A percentile compares a stretch with the other conserved stretches of the same genome.
These are phyloP conservation scores for Senecio squalidus DNA, from an alignment of 140 eudicot species.

Conservation along the genomic window DNA sequence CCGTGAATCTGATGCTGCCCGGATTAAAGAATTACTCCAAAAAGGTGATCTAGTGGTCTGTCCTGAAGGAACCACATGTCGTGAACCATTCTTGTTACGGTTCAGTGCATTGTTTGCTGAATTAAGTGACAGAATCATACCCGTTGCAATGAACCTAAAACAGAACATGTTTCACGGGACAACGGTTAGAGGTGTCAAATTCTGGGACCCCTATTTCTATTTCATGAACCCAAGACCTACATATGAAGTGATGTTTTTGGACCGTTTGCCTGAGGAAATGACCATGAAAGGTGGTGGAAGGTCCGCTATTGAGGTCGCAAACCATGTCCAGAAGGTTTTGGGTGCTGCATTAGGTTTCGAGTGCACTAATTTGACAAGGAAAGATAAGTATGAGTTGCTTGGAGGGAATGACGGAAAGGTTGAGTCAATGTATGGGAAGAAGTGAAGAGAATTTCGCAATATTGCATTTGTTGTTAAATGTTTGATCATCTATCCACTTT, in stretches of 20 bases:
- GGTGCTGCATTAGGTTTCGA: slow-evolving; percentile 80
- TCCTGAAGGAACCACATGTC: slow-evolving; percentile 97
- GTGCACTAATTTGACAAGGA: slow-evolving; percentile 93
- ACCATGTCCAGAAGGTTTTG: slow-evolving; percentile 77
- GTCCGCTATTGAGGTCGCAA: slow-evolving; percentile 83
- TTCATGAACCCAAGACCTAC: slow-evolving; percentile 98
- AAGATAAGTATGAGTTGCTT: slow-evolving; percentile 87
- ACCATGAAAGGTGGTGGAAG: slow-evolving; percentile 78
- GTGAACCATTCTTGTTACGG: slow-evolving; percentile 79
- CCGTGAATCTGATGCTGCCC: slow-evolving; percentile 76
- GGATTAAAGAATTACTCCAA: slow-evolving; percentile 55
- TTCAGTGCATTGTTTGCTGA: slow-evolving; percentile 96
- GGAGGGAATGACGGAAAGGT: slow-evolving; percentile 99
- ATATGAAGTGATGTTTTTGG: slow-evolving; percentile 74
- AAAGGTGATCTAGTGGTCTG: slow-evolving; percentile 94
- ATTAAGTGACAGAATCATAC: slow-evolving; percentile 77
- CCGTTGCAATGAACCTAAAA: slow-evolving; percentile 67
- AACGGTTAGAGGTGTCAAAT: slow-evolving; percentile 78
- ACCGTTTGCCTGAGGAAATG: slow-evolving; percentile 71
- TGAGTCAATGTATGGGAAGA: slow-evolving; percentile 87
- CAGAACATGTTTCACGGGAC: slow-evolving; percentile 82
- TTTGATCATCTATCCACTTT: neutral
- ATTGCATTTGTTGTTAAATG: neutral
- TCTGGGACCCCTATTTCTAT: slow-evolving; percentile 90
- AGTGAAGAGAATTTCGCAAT: slow-evolving; percentile 15